These are phyloP conservation scores for Agaricus sinodeliciosus DNA, from an alignment of 768 basidiomycete genomes.

Conservation along the genomic window DNA sequence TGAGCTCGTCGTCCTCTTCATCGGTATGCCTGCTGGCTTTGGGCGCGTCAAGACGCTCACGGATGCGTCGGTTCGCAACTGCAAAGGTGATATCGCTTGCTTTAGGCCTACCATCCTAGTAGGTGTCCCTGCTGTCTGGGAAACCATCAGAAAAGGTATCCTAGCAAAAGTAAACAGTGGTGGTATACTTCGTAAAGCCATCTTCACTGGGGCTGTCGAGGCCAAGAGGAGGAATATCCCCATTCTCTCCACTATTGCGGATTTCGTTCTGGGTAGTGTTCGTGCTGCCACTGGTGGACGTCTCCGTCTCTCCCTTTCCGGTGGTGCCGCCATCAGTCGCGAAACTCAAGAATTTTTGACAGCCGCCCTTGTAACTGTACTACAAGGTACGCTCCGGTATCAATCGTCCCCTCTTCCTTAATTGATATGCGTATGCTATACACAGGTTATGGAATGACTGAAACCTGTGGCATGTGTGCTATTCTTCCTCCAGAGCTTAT, in stretches of 20 bases:
- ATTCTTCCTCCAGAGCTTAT: conserved; percentile 81
- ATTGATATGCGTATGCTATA: no score
- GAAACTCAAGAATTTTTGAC: conserved; percentile 92
- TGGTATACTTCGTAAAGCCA: conserved; percentile 57
- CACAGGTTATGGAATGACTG: conserved; percentile 93
- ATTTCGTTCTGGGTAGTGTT: conserved; percentile 75
- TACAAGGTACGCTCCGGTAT: conserved; percentile 62
- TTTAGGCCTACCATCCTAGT: conserved; percentile 88
- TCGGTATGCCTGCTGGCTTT: conserved; percentile 81
- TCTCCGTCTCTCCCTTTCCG: conserved; percentile 72
- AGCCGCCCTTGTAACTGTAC: conserved; percentile 68
- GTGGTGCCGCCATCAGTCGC: conserved; percentile 79
- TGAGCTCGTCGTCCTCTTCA: conserved; percentile 69
- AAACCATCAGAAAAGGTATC: conserved; percentile 95
- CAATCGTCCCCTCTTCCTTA: background rate
- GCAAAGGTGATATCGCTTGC: conserved; percentile 76
- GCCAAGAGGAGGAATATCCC: conserved; percentile 72
- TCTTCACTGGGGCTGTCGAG: conserved; percentile 76
- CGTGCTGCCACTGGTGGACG: conserved; percentile 83
- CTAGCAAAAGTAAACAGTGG: conserved; percentile 67
- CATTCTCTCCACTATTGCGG: conserved; percentile 58
- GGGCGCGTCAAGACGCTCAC: conserved; percentile 95
- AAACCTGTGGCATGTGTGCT: conserved; percentile 85
- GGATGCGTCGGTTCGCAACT: conserved; percentile 83
- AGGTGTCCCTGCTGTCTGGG: conserved; percentile 96